Percentiles rank a stretch among this genome's conserved stretches.
These are phyloP conservation scores for Trichoderma oligosporum DNA, from an alignment of 2,329 filamentous ascomycete genomes.

Conservation along the genomic window DNA sequence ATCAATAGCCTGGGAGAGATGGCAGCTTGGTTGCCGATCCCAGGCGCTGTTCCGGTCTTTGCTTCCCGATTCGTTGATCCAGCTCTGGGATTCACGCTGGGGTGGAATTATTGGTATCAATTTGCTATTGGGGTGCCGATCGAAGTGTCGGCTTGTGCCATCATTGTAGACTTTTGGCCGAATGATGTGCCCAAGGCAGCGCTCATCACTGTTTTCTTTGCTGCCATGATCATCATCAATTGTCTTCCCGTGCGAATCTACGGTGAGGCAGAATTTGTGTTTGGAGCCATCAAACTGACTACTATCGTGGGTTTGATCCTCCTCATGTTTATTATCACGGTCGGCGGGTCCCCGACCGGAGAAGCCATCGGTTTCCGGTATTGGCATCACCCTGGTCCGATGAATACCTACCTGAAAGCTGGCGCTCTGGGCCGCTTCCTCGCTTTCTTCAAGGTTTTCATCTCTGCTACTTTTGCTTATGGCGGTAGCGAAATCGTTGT, in stretches of 20 bases:
- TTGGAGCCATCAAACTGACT: constrained; percentile 47
- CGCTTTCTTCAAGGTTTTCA: constrained; percentile 44
- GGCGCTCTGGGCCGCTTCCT: constrained; percentile 41
- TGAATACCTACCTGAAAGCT: constrained; percentile 39
- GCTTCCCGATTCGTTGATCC: constrained; percentile 47
- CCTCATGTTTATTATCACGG: constrained; percentile 47
- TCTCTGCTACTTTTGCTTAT: constrained; percentile 47
- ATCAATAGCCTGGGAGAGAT: constrained; percentile 53
- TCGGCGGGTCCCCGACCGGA: constrained; percentile 43
- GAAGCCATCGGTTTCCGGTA: constrained; percentile 45
- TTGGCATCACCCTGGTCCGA: constrained; percentile 42
- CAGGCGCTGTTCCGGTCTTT: constrained; percentile 50
- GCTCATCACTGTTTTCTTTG: constrained; percentile 38
- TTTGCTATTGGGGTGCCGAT: constrained; percentile 48
- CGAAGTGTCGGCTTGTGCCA: constrained; percentile 45
- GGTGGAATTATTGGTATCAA: constrained; percentile 52
- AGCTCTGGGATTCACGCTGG: constrained; percentile 44
- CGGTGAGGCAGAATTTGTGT: constrained; percentile 52
- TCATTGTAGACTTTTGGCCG: constrained; percentile 46
- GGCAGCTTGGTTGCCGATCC: constrained; percentile 58
- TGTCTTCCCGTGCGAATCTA: constrained; percentile 43
- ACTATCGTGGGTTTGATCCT: constrained; percentile 49
- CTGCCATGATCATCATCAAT: constrained; percentile 38
- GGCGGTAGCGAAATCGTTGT: constrained; percentile 41
- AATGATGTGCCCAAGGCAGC: constrained; percentile 28